These are phyloP conservation scores for Acacia acuminata DNA, from an alignment of 306 rosid genomes.

Conservation along the genomic window DNA sequence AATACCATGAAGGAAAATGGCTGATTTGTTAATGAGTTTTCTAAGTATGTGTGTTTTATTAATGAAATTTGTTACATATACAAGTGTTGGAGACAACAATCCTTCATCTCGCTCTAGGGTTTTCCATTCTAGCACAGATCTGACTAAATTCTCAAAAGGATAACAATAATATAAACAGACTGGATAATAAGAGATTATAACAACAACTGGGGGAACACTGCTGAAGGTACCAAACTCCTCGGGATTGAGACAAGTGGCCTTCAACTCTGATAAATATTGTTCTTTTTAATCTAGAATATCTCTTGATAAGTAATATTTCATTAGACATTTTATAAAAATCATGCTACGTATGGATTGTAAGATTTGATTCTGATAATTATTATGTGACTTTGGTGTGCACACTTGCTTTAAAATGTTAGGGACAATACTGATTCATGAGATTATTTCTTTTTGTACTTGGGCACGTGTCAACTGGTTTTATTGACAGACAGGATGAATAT, in stretches of 20 bases:
- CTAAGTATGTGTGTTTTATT: not conserved
- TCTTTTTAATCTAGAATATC: not conserved
- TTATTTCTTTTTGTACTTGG: constrained; percentile 36
- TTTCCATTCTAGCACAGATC: not conserved
- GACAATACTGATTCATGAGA: constrained; percentile 16
- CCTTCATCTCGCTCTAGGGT: not conserved
- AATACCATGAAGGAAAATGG: not conserved
- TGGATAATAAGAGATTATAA: not conserved
- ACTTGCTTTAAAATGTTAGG: not conserved
- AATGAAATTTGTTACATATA: not conserved
- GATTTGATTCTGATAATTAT: constrained; percentile 7
- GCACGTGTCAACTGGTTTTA: constrained; percentile 41
- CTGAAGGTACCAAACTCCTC: not conserved
- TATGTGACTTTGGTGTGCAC: not conserved
- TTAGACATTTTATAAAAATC: not conserved
- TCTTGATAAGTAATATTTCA: not conserved
- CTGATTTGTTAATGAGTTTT: not conserved
- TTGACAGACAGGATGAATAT: constrained; percentile 59
- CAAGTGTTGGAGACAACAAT: not conserved
- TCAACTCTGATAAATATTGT: not conserved
- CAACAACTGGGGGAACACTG: not conserved
- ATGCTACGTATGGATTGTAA: constrained; percentile 7
- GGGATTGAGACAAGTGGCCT: not conserved
- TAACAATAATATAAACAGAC: not conserved
- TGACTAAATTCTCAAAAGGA: not conserved